Base-by-base conservation (phyloP, 2,329 filamentous ascomycete species). In the Fusarium protoensiforme region DNA sequence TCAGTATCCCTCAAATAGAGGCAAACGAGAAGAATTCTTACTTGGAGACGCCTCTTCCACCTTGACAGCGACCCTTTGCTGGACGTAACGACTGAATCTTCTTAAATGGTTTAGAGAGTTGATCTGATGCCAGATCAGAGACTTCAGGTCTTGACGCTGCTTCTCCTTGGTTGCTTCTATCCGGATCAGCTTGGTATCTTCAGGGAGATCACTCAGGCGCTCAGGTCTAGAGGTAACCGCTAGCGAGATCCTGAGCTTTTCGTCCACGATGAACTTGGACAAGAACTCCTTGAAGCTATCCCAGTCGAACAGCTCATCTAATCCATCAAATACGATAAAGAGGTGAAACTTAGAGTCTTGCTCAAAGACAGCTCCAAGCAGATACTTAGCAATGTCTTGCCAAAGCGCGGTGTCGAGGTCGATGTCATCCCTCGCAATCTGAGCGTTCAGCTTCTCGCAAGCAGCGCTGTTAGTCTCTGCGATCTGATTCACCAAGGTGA, bases 11-110 rank as follows among this genome's bases (percentile, higher is more conserved):
- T n/a, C 27, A 27, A 11, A 54, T 4, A 31, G 16, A 16, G 6
- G 16, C 9, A 39, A 8, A 20, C 9, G n/a, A 36, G 20, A 36
- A 24, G 14, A 22, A 20, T 4, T 41, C 79, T 72, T 70, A 81
- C 80, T 78, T 31, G 81, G 80, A 7, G 80, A 77, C n/a, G 72
- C 69, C 5, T 77, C 72, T n/a, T 77, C 68, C 4, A 83, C 70
- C 11, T 73, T 80, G 16, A 77, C 70, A 2, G 71, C 68, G n/a
- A 83, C 77, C 16, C 74, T 72, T 41, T 78, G 76, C 33, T 76
- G 75, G 31, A 77, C 78, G 61, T 75, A 78, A 20, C 75, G 72
- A 46, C 67, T 67, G 31, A 82, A 79, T 24, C 68, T 73, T 22
- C 70, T 73, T 2, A 82, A 61, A 13, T 72, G 53, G 14, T 69